phyloP scores from a whole-genome alignment of 1,284 basidiomycete genomes.

The Ceratobasidium sp. region DNA sequence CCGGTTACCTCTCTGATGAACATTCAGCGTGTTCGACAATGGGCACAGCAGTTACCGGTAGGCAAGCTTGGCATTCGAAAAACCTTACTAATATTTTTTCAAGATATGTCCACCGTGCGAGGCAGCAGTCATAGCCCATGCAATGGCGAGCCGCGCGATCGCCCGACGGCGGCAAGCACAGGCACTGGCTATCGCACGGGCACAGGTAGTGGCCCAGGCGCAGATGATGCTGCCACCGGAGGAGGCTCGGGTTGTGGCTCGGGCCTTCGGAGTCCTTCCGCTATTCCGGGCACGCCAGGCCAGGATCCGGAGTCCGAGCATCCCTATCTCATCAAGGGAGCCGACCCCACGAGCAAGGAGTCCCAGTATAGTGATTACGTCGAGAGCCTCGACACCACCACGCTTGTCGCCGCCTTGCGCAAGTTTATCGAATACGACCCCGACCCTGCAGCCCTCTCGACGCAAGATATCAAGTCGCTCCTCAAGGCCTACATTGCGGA shows the following conservation, averaged over 20 bases:
- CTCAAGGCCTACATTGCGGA: no score
- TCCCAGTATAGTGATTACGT: not conserved
- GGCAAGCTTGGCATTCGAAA: not conserved
- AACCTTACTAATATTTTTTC: not conserved
- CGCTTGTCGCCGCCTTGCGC: not conserved
- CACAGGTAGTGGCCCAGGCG: not conserved
- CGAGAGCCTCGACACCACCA: not conserved
- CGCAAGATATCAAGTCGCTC: no score
- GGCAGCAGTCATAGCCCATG: not conserved
- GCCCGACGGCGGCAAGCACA: not conserved
- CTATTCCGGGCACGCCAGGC: not conserved
- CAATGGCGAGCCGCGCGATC: not conserved
- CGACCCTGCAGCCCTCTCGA: no score
- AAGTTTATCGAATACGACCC: not conserved
- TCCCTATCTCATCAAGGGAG: not conserved
- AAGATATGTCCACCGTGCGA: not conserved
- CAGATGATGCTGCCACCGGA: no score
- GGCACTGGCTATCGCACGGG: not conserved
- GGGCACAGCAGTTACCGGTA: not conserved
- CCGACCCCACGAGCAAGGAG: not conserved
- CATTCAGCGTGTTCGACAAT: not conserved
- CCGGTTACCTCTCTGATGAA: not conserved
- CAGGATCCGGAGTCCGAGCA: not conserved
- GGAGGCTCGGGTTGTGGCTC: no score
- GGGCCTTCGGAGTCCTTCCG: no score